Percentiles rank a stretch among this genome's conserved stretches.
phyloP scores from a whole-genome alignment of 345 rosid genomes.

The Lepidium sativum region DNA sequence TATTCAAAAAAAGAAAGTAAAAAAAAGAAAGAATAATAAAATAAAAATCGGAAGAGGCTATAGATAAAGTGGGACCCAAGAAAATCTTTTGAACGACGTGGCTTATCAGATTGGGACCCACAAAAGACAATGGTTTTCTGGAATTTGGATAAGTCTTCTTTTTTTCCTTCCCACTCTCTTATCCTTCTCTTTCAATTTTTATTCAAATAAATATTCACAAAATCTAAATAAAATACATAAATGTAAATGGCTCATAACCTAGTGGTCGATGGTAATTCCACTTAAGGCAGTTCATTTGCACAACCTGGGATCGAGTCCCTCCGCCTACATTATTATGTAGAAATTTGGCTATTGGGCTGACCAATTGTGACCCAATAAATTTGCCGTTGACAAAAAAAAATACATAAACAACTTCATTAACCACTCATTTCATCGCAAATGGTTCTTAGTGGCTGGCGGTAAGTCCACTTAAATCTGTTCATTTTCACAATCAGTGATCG shows the following conservation, averaged over 20 bases:
- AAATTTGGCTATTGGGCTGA: no score
- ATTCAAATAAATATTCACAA: background rate
- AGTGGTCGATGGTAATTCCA: no score
- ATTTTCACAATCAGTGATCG: no score
- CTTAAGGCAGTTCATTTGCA: no score
- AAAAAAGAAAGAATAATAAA: background rate
- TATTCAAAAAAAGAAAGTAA: background rate
- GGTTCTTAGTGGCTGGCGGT: no score
- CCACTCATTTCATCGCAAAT: slow-evolving; percentile 10
- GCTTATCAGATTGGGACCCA: slow-evolving; percentile 27
- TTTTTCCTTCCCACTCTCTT: background rate
- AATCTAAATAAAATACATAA: background rate
- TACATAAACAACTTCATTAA: background rate
- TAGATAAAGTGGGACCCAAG: slow-evolving; percentile 29
- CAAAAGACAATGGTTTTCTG: slow-evolving; percentile 8
- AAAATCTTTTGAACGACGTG: slow-evolving; percentile 27
- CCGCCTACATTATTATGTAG: no score
- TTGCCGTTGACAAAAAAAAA: no score
- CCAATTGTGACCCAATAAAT: no score
- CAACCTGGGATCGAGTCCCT: no score
- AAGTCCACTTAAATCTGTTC: no score
- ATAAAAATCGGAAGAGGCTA: slow-evolving; percentile 5
- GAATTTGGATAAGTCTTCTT: slow-evolving; percentile 16
- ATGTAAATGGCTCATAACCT: no score
- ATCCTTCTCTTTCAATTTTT: slow-evolving; percentile 19